phyloP scores from a whole-genome alignment of 2,329 filamentous ascomycete genomes.

The Botrytis porri region DNA sequence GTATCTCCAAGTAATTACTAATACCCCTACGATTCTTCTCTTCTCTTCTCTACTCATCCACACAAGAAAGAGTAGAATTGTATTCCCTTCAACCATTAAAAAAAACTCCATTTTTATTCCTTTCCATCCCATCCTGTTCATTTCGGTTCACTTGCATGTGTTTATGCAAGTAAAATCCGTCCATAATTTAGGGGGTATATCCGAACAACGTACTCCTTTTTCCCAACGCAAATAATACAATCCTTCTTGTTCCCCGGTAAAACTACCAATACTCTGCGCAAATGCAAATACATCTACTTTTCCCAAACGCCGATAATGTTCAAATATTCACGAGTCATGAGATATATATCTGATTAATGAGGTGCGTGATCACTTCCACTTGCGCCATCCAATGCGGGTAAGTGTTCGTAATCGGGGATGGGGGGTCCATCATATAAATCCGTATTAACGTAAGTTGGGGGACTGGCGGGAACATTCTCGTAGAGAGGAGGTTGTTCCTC shows the following conservation, averaged over 20 bases:
- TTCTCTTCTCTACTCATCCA: not conserved
- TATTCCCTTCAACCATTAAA: not conserved
- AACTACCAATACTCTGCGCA: not conserved
- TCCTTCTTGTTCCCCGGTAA: not conserved
- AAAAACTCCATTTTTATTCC: not conserved
- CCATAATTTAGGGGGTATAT: conserved; percentile 9
- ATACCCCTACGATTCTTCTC: not conserved
- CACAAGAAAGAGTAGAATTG: conserved; percentile 5
- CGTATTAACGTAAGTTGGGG: conserved; percentile 60
- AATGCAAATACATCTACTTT: not conserved
- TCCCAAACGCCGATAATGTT: conserved; percentile 1
- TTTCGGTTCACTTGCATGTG: not conserved
- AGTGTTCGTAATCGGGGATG: conserved; percentile 36
- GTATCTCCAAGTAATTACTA: not conserved
- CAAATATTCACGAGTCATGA: not conserved
- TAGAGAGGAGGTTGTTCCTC: conserved; percentile 94
- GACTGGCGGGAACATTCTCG: conserved; percentile 84
- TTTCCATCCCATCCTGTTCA: not conserved
- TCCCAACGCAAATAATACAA: not conserved
- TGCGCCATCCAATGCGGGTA: conserved; percentile 27
- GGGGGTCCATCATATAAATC: conserved; percentile 30
- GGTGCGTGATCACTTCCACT: not conserved
- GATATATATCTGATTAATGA: not conserved
- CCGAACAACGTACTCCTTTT: not conserved
- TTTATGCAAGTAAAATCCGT: not conserved